Base-by-base conservation (phyloP, 75 land plant species). In the Pseudotsuga menziesii region DNA sequence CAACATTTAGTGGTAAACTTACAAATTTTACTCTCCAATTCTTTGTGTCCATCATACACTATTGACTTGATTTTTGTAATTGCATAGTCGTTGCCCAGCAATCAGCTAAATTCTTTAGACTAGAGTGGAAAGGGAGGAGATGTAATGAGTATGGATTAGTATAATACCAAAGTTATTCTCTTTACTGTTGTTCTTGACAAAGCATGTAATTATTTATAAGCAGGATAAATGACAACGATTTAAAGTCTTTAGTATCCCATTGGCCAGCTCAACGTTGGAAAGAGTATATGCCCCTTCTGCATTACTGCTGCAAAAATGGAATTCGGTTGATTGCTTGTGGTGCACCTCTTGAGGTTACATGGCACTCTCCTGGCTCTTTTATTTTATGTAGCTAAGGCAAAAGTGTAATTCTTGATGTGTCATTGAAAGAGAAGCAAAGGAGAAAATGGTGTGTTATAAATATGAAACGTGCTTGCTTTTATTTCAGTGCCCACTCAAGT, bases 261-360 rank as follows among this genome's bases (percentile, higher is more conserved):
- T 90, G 93, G 93, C 84, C 95, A 41, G 86, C 86, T 35, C 78
- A 86, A 29, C 85, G 88, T 12, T 94, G 95, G 95, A 81, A 91
- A 61, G 95, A 90, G 44, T 92, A 94, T 76, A 85, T 87, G 77
- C 93, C 98, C 58, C 85, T 92, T 63, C 81, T 94, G 76, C 88
- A 81, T 71, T 94, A 91, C 58, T 92, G 93, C 76, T 89, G 90
- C 23, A 85, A 83, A 61, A 91, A 87, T 81, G 93, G 91, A 57
- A 85, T 92, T 58, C 89, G 88, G 27, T 84, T 94, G 32, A 82
- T 94, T 78, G 98, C 95, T 75, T 93, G 98, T 86, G 95, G 98
- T 23, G 82, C 90, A 56, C 95, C 98, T 22, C 89, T 83, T n/a
- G 84, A 92, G 93, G 98, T 94, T 81, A 44, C 48, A 23, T n/a